Evolutionary conservation across 2,329 filamentous ascomycete species (phyloP), one percentile per base, ranked within the genome.

Genomic region (Lecanicillium sp.): DNA sequence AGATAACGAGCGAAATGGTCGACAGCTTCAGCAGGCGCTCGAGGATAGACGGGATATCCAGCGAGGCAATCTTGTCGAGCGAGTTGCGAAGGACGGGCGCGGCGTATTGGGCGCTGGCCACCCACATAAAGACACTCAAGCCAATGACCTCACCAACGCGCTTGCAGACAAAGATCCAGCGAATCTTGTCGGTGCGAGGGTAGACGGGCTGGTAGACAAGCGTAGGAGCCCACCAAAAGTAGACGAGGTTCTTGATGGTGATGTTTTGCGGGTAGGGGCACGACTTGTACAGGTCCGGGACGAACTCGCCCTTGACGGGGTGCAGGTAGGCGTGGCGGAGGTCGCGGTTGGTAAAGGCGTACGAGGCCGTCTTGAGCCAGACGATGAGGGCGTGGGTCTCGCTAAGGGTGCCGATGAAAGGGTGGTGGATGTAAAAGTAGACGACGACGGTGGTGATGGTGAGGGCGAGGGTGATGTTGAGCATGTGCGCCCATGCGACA

Each of bases 141-240:
- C 79, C 80, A 42, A 83, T 73, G 6, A 87, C 75, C 62, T 98
- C 92, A 34, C 74, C 75, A 32, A 90, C 57, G 13, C 92, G 79
- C 64, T 95, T 96, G 42, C 76, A 66, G 29, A 97, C 87, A 56
- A 95, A 98, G 4, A 76, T 59, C 88, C 89, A 96, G 45, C 92
- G 77, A 49, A 96, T 86, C 41, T 73, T 76, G 8, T 78, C 68
- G 5, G 86, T 88, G 31, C 89, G 84, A 15, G 92, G 92, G 59
- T 98, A 98, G 12, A 92, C 87, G 2, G 92, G 92, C 65, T 98
- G 92, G 59, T 98, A 98, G 32, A 97, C 84, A 37, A 98, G 72
- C 0, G 92, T 98, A 1, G 92, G 92, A 0, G 90, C 92, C 81
- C 89, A 90, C 90, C 92, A 97, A 60, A 98, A 98, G 64, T 97